Evolutionary conservation across 306 rosid species (phyloP).

Genomic region (Prunus fruticosa): DNA sequence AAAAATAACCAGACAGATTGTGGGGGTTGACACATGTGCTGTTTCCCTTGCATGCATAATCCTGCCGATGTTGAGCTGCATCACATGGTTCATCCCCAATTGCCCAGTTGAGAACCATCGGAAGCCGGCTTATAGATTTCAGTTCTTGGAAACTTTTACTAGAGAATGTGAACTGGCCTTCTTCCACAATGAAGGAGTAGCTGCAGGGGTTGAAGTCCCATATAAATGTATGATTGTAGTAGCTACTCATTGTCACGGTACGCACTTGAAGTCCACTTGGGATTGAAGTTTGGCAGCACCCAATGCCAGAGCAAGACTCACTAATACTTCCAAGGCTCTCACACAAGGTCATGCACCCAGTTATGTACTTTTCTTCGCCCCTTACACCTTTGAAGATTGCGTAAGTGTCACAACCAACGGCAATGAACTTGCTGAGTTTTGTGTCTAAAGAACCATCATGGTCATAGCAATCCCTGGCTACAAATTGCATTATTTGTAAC

Average conservation of each 20-base stretch:
- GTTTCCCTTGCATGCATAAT: background rate
- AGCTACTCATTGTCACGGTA: background rate
- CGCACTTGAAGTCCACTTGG: constrained; percentile 10
- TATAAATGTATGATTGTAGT: background rate
- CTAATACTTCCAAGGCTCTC: background rate
- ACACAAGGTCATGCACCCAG: constrained; percentile 16
- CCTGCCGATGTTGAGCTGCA: background rate
- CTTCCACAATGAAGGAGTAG: constrained; percentile 6
- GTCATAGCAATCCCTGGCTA: constrained; percentile 17
- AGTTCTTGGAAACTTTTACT: background rate
- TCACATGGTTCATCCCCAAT: background rate
- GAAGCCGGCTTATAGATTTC: background rate
- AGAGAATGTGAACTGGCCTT: background rate
- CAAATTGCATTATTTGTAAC: constrained; percentile 12
- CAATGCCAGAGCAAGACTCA: constrained; percentile 20
- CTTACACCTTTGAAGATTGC: background rate
- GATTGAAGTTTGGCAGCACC: constrained; percentile 16
- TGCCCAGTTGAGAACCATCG: background rate
- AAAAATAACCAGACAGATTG: background rate
- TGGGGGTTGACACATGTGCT: background rate
- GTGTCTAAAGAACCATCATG: background rate
- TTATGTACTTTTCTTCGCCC: background rate
- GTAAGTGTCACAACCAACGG: constrained; percentile 18
- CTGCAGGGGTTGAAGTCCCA: constrained; percentile 7
- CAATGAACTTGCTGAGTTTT: constrained; percentile 5